A percentile compares a stretch with the other conserved stretches of the same genome.
phyloP scores from a whole-genome alignment of 2,329 filamentous ascomycete genomes.

The Cordyceps pruinosa region DNA sequence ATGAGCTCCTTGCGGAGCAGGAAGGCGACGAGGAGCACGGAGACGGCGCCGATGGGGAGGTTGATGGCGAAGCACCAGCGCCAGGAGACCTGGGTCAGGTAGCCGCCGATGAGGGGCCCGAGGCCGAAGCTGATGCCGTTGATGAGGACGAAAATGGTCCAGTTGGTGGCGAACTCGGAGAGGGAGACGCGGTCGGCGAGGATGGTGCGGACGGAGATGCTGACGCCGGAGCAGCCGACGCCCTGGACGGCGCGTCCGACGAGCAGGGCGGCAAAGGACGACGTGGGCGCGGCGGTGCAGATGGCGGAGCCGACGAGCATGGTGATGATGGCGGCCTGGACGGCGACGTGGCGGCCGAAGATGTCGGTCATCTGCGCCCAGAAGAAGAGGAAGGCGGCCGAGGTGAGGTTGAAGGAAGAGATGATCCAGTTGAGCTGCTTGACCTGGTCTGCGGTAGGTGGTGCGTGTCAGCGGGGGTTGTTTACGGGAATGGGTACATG shows the following conservation, averaged over 20 bases:
- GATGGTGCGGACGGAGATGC: slow-evolving; percentile 49
- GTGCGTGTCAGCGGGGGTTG: background rate
- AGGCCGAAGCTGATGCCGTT: slow-evolving; percentile 48
- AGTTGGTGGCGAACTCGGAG: slow-evolving; percentile 50
- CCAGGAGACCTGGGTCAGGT: slow-evolving; percentile 51
- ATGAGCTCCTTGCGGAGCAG: slow-evolving; percentile 53
- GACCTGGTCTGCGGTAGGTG: slow-evolving; percentile 45
- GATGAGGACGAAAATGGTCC: slow-evolving; percentile 49
- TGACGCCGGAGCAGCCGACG: slow-evolving; percentile 48
- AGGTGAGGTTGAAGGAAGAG: slow-evolving; percentile 56
- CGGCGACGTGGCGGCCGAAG: slow-evolving; percentile 49
- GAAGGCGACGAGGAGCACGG: slow-evolving; percentile 46
- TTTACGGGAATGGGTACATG: background rate
- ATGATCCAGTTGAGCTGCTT: slow-evolving; percentile 56
- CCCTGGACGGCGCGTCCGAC: slow-evolving; percentile 54
- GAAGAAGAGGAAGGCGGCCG: slow-evolving; percentile 54
- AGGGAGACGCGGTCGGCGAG: slow-evolving; percentile 53
- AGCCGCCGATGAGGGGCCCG: slow-evolving; percentile 52
- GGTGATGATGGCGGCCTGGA: slow-evolving; percentile 46
- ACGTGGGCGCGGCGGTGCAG: slow-evolving; percentile 44
- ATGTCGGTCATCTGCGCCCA: slow-evolving; percentile 55
- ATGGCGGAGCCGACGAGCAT: slow-evolving; percentile 51
- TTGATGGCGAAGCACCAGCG: slow-evolving; percentile 61
- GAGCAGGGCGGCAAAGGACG: slow-evolving; percentile 47
- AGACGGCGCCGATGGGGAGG: slow-evolving; percentile 45